Evolutionary conservation across 768 basidiomycete genomes (phyloP).

Genomic region (Termitomyces sp.): DNA sequence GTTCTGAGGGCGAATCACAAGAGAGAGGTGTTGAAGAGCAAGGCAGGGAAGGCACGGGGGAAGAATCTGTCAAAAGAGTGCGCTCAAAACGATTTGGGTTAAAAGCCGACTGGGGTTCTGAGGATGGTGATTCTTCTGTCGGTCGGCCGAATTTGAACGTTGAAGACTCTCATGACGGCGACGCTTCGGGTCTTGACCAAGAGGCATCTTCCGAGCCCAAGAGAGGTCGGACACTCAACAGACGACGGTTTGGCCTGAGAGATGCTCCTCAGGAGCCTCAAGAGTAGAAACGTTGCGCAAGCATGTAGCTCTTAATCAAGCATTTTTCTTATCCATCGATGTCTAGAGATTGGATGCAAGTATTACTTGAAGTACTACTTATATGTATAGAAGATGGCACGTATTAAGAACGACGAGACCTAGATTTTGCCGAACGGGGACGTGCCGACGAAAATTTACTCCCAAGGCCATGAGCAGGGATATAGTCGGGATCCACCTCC

Average conservation of each 20-base stretch:
- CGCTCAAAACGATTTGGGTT: not conserved
- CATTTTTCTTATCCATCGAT: not conserved
- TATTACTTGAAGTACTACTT: not conserved
- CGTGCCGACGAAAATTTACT: constrained; percentile 46
- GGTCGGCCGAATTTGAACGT: not conserved
- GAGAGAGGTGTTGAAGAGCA: not conserved
- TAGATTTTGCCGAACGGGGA: constrained; percentile 50
- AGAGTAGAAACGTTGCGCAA: not conserved
- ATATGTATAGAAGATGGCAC: not conserved
- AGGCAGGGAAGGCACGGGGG: not conserved
- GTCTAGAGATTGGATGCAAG: not conserved
- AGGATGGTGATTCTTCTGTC: not conserved
- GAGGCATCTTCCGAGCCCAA: not conserved
- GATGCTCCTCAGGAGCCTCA: too few relatives aligned
- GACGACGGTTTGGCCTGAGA: too few relatives aligned
- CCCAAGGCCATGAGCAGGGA: constrained; percentile 75
- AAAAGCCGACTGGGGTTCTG: not conserved
- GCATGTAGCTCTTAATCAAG: not conserved
- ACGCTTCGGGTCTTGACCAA: not conserved
- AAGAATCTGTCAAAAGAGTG: not conserved
- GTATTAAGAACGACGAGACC: constrained; percentile 37
- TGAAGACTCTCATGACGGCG: not conserved
- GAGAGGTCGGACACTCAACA: not conserved
- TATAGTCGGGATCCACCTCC: constrained; percentile 72
- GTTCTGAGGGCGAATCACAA: not conserved